phyloP scores from a whole-genome alignment of 768 basidiomycete genomes.

The Brasilioporus rufonigricans region DNA sequence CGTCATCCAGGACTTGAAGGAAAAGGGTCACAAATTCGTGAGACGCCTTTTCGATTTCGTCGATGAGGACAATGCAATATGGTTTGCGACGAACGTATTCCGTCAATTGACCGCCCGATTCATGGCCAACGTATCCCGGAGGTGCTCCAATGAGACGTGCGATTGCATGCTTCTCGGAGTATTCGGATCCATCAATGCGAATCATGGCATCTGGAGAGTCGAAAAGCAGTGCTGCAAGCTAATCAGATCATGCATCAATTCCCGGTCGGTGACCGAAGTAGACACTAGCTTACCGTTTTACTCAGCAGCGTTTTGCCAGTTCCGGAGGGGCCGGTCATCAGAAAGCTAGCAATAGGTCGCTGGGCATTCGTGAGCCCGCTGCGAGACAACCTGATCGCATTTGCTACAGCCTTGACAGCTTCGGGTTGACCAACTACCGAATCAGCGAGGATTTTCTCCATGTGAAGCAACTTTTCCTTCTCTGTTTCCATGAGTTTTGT shows the following conservation, averaged over 20 bases:
- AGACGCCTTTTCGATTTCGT: conserved; percentile 90
- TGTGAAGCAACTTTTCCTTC: conserved; percentile 79
- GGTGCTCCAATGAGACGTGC: conserved; percentile 69
- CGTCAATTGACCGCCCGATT: conserved; percentile 86
- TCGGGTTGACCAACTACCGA: conserved; percentile 89
- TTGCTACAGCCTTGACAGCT: conserved; percentile 89
- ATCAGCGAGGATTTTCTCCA: conserved; percentile 80
- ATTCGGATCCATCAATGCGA: conserved; percentile 89
- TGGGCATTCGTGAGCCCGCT: conserved; percentile 90
- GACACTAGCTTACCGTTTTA: conserved; percentile 65
- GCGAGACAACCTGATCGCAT: conserved; percentile 89
- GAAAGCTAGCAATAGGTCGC: conserved; percentile 88
- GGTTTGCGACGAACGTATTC: conserved; percentile 92
- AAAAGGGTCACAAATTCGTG: conserved; percentile 71
- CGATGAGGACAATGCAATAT: conserved; percentile 81
- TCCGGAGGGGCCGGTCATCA: conserved; percentile 90
- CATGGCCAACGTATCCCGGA: conserved; percentile 90
- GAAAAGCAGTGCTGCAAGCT: conserved; percentile 88
- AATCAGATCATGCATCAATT: conserved; percentile 7
- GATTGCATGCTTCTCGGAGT: conserved; percentile 80
- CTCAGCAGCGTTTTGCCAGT: conserved; percentile 89
- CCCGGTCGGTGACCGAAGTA: background rate
- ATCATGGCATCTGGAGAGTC: conserved; percentile 92
- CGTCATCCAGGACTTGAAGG: conserved; percentile 88
- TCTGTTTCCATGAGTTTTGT: conserved; percentile 84